Conservation (phyloP, 768 basidiomycete genomes). For the Lanmaoa pseudosensibilis region DNA sequence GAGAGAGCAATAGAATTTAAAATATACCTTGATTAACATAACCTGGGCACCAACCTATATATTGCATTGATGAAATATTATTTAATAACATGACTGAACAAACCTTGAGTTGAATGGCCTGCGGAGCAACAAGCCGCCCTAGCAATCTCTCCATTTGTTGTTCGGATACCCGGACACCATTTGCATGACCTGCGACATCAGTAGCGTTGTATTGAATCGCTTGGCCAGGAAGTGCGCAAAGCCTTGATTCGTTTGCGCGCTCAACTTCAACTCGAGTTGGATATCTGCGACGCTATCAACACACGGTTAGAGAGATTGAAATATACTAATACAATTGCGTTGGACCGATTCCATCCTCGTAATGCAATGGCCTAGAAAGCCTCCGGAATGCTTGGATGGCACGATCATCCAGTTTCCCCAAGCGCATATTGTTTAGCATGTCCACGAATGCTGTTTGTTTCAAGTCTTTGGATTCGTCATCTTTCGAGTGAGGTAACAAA, state of each 20-base stretch:
- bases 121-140: conserved; percentile 61
- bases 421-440: conserved; percentile 87
- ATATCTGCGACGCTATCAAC: conserved; percentile 45
- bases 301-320: background rate
- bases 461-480: background rate
- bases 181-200: conserved; percentile 47
- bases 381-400: conserved; percentile 49
- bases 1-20: background rate
- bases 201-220: conserved; percentile 41
- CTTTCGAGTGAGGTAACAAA: conserved; percentile 3
- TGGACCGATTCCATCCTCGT: conserved; percentile 74
- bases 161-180: conserved; percentile 35
- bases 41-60: conserved; percentile 82
- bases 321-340: conserved; percentile 65
- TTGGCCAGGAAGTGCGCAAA: conserved; percentile 42
- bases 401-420: conserved; percentile 54
- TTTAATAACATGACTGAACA: background rate
- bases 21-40: conserved; percentile 70
- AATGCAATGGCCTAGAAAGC: conserved; percentile 57
- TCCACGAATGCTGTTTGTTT: conserved; percentile 60
- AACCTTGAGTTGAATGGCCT: conserved; percentile 50
- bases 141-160: conserved; percentile 47
- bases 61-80: conserved; percentile 2
- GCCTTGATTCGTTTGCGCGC: conserved; percentile 55
- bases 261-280: conserved; percentile 75